These are phyloP conservation scores for Sclerotinia trifoliorum DNA, from an alignment of 2,329 filamentous ascomycete species.

Conservation along the genomic window DNA sequence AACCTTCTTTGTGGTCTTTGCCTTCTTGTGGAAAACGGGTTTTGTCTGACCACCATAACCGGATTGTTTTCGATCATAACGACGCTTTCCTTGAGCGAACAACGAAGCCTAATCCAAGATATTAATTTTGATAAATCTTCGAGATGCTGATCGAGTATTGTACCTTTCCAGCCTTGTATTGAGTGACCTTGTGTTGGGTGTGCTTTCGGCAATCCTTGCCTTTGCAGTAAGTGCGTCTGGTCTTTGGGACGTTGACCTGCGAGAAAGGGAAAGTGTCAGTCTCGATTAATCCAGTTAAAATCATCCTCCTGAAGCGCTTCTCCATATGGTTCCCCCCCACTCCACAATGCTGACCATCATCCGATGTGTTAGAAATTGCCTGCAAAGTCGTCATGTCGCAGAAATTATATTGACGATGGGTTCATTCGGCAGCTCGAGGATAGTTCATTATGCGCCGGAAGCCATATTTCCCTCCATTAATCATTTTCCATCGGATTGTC, in stretches of 20 bases:
- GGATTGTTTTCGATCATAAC: conserved; percentile 98
- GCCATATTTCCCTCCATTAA: background rate
- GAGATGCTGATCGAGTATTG: conserved; percentile 31
- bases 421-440: background rate
- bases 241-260: conserved; percentile 96
- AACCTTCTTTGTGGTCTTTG: conserved; percentile 99
- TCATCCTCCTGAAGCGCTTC: background rate
- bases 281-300: background rate
- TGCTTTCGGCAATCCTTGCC: conserved; percentile 91
- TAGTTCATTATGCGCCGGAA: background rate
- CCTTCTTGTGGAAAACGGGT: conserved; percentile 99
- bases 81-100: conserved; percentile 98
- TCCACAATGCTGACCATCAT: background rate
- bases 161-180: conserved; percentile 96
- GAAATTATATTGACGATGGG: background rate
- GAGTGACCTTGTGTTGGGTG: conserved; percentile 89
- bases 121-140: conserved; percentile 22
- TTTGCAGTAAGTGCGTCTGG: conserved; percentile 96
- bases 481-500: background rate
- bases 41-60: conserved; percentile 99
- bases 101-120: conserved; percentile 64
- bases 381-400: background rate
- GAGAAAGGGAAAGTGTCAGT: conserved; percentile 5
- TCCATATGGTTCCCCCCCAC: background rate
- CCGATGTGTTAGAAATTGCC: background rate